Base-by-base conservation (phyloP, 352 stramenopile species). In the Globisporangium canariense region DNA sequence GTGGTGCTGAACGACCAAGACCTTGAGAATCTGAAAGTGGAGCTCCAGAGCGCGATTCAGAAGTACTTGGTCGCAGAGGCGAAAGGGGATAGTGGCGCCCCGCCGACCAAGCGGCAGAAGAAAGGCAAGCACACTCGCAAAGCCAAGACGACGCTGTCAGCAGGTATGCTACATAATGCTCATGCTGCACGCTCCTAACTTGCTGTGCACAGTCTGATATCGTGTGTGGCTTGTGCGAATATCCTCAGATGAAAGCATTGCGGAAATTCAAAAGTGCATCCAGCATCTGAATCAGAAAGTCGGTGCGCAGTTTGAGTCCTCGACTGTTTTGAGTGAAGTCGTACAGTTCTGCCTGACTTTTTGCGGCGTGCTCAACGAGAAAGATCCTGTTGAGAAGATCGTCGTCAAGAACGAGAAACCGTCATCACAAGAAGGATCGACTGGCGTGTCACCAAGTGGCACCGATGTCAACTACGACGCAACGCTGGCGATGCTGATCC, bases 51-150 rank as follows among this genome's bases (percentile, higher is more conserved):
- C 9, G 68, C 70, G 2, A 58, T 88, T 10, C 68, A 74, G 9
- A 77, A 77, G 55, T 71, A 79, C 20, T 58, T 74, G 36, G 65
- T 36, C 3, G 66, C 62, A 0, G 68, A 76, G 46, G 65, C 61
- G 0, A 66, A 71, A 14, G 68, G 53, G 0, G 75, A 62, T 22
- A 30, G 71, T 28, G 51, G 59, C 32, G 67, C 65, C 2, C 76
- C 83, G 4, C 58, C 72, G 1, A 45, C 75, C 16, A 92, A 92
- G 59, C 73, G 83, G 1, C 77, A 85, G 40, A 92, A 90, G 69
- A 90, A 90, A 62, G 60, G 81, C 55, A 86, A 88, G 57, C 73
- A 81, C 34, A 63, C 22, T 30, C 79, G 65, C 46, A 74, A 71
- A 64, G 56, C 41, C 18, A 71, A 68, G 58, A 10, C 13, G 18